Conservation (phyloP, 2,329 filamentous ascomycete genomes). For the Parastagonospora nodorum region DNA sequence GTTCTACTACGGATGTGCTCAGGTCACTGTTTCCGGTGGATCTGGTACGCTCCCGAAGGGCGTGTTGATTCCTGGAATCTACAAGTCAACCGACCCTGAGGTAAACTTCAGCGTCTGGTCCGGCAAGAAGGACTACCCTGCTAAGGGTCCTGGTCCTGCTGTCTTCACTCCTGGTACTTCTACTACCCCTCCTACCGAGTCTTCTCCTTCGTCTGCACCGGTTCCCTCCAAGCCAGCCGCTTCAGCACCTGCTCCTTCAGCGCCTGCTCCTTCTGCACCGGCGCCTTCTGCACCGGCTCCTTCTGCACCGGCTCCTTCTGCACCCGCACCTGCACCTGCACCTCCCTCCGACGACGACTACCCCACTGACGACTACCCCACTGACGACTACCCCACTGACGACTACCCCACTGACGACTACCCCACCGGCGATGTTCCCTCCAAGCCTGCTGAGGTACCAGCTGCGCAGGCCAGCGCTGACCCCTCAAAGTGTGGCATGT, state of each 20-base stretch:
- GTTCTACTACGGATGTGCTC: constrained; percentile 51
- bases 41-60: constrained; percentile 41
- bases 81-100: constrained; percentile 27
- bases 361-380: too few relatives aligned
- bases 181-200: neutral
- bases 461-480: neutral
- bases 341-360: too few relatives aligned
- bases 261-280: neutral
- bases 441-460: too few relatives aligned
- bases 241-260: neutral
- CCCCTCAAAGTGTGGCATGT: neutral
- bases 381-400: too few relatives aligned
- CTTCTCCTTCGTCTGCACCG: too few relatives aligned
- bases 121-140: constrained; percentile 21
- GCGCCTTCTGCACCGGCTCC: neutral
- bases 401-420: too few relatives aligned
- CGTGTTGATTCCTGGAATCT: constrained; percentile 47
- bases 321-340: neutral
- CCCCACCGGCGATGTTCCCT: too few relatives aligned
- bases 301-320: neutral
- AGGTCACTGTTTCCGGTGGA: constrained; percentile 48
- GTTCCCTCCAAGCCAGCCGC: neutral
- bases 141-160: constrained; percentile 19
- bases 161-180: constrained; percentile 10
- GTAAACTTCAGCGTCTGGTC: constrained; percentile 36